Base-by-base conservation (phyloP, 2,329 filamentous ascomycete species). In the Geoglossum cookeanum region DNA sequence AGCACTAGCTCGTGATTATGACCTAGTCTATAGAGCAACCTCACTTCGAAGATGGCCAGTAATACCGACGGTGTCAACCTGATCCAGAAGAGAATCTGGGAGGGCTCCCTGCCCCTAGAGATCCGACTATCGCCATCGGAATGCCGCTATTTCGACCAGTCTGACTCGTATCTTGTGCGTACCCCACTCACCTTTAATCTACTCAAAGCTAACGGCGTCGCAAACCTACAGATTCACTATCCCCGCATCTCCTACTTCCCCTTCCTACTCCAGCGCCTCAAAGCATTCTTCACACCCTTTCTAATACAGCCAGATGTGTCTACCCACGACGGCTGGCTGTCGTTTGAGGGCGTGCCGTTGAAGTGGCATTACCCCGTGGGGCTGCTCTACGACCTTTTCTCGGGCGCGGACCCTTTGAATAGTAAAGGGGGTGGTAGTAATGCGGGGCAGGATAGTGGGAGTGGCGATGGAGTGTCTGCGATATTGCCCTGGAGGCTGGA, bases 341-440 rank as follows among this genome's bases (percentile, higher is more conserved):
- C 78, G 1, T 83, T 81, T 64, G 80, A 87, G 65, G 76, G 74
- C 13, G 82, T 87, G 15, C 78, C 81, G 1, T 67, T 87, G 61
- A 85, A 84, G 71, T 84, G 81, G 81, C 83, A 87, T 64, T 81
- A 84, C 59, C 83, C 84, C 0, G 66, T 84, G 9, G 84, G 84
- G 1, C 70, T 87, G 9, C 72, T 87, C 4, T 85, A 80, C 64
- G 84, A 87, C 66, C 71, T 87, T 4, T 85, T 85, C 63, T 78
- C 79, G 1, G 79, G 79, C 17, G 74, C 73, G 27, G 75, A 75
- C 58, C 74, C 75, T 1, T 65, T 74, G 22, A 70, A 71, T 7
- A 66, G 67, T 15, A 70, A 69, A 4, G 68, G 64, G 52, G 58
- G 63, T 5, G 58, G 58, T 11, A 58, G 58, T 11, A 45, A 60